Base-by-base conservation (phyloP, 2,329 filamentous ascomycete genomes). In the Colletotrichum navitas region DNA sequence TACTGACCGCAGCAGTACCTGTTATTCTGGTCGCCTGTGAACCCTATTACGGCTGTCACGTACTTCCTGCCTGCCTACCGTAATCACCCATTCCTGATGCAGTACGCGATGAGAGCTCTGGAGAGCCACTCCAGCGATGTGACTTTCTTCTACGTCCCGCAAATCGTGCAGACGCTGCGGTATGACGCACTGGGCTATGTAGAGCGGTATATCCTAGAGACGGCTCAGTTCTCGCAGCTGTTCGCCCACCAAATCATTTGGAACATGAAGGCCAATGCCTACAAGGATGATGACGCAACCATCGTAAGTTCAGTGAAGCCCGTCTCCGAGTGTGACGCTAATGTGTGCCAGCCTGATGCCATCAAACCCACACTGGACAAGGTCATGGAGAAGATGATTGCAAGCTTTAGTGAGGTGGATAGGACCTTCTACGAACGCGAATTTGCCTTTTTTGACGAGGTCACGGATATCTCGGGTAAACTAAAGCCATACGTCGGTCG, bases 261-360 rank as follows among this genome's bases (percentile, higher is more conserved):
- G 96, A 99, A 99, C 80, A 99, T 99, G 92, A 99, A 98, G 81
- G 96, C 96, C 41, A 99, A 99, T 80, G 93, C 95, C 1, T 99
- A 93, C 87, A 99, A 98, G 81, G 97, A 99, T 75, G 95, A 99
- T 77, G 94, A 98, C 75, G 95, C 92, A 18, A 90, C 92, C 76
- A 89, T 97, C 74, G 91, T 93, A 85, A 86, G 90, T 52, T 82
- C 24, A 5, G n/a, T 21, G 5, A 47, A 34, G 5, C n/a, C 72
- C 77, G 39, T 32, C 26, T 5, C n/a, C 21, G 24, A 3, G 39
- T 14, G 12, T 32, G 52, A 43, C 68, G 68, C 77, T 78, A 56
- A 80, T 66, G 75, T 68, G 16, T 32, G 24, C 32, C 75, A 93
- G 88, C 95, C 96, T 26, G 96, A 99, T 81, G 89, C 91, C 4